Base-by-base conservation (phyloP, 2,329 filamentous ascomycete species). In the Tolypocladium tundrense region DNA sequence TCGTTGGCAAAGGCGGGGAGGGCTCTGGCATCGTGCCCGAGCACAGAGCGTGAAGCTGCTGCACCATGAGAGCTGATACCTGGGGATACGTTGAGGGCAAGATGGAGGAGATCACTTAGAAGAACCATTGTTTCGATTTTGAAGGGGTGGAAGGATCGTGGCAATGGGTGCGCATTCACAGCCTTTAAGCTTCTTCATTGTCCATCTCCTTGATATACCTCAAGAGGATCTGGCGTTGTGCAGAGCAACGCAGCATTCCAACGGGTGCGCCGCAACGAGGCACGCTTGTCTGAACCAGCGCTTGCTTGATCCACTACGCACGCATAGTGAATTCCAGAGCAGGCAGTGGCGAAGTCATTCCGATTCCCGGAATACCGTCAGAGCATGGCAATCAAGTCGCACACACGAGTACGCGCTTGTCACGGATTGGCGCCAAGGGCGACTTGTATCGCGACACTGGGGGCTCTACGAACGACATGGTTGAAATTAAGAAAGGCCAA, bases 171-270 rank as follows among this genome's bases (percentile, higher is more conserved):
- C 35, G 19, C 48, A 51, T 19, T 21, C 19, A 21, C n/a, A 1
- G 19, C 19, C 31, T 51, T 3, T 35, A 19, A 31, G 1, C 7
- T 9, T 10, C 48, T 51, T 8, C 31, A 37, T 37, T 52, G 48
- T 37, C 48, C 8, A 21, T n/a, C 10, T 21, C 16, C 19, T 11
- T 7, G 48, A 64, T 68, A 67, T 64, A 58, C 58, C 31, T 57
- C 57, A 50, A 48, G 39, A 33, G 48, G 19, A 24, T 56, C 52
- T 14, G 40, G 35, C 45, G 69, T 69, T 61, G 64, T 59, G 60
- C 51, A 65, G 66, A 70, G 69, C 66, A 68, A 69, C 66, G 59
- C 70, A 71, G 58, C 70, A 71, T 72, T 71, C 70, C 70, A 67
- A 60, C 59, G 48, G 57, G 54, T 58, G 56, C 48, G 60, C 39